Evolutionary conservation across 1,284 basidiomycete species (phyloP).

Genomic region (Cutaneotrichosporon sp.): DNA sequence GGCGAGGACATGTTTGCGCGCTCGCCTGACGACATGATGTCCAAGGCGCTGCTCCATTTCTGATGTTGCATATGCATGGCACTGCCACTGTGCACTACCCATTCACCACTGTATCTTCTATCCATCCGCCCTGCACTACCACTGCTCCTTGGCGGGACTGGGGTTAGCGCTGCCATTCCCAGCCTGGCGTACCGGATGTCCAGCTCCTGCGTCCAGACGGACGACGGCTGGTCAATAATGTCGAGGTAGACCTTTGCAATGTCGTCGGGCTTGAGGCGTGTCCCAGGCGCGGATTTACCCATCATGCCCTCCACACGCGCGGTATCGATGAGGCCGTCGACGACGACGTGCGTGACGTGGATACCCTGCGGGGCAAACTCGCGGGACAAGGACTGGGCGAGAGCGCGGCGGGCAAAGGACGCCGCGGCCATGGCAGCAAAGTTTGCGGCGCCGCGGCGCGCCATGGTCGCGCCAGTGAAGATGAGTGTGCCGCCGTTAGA

Average conservation of each 20-base stretch:
- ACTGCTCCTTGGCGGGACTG: constrained; percentile 14
- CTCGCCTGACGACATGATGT: neutral
- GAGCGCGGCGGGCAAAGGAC: constrained; percentile 36
- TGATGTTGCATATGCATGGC: neutral
- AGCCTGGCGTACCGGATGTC: constrained; percentile 17
- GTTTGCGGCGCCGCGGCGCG: constrained; percentile 26
- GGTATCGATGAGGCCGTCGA: constrained; percentile 47
- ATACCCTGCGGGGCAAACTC: constrained; percentile 49
- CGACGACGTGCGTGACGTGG: constrained; percentile 48
- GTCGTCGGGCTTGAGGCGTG: constrained; percentile 10
- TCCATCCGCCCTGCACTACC: neutral
- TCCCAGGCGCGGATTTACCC: constrained; percentile 25
- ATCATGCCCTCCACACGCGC: constrained; percentile 21
- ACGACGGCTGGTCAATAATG: constrained; percentile 40
- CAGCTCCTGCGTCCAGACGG: constrained; percentile 45
- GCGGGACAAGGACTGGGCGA: constrained; percentile 42
- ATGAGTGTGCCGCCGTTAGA: constrained; percentile 34
- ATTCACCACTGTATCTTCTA: neutral
- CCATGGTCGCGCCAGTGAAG: constrained; percentile 45
- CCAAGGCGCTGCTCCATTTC: constrained; percentile 10
- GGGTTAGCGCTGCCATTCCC: neutral
- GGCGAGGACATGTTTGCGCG: constrained; percentile 12
- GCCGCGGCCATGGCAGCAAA: constrained; percentile 36
- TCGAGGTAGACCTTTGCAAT: constrained; percentile 33
- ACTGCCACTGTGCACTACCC: no score